phyloP scores from a whole-genome alignment of 2,329 filamentous ascomycete genomes.

The Cladosporium austrohemisphaericum region DNA sequence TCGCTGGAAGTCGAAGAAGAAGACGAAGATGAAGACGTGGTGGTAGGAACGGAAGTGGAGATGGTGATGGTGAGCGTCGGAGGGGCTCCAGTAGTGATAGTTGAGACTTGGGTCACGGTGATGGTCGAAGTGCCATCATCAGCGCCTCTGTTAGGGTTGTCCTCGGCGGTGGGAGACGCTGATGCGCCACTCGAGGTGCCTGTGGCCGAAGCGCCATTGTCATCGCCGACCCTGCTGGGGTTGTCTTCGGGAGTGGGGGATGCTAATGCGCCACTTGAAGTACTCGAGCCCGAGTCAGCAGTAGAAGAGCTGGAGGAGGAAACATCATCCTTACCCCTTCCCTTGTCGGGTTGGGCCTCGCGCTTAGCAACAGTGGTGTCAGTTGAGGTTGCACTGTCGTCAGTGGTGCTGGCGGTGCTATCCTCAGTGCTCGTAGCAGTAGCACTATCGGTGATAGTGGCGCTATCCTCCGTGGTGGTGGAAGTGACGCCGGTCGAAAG shows the following conservation, averaged over 20 bases:
- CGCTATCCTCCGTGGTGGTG: not conserved
- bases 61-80: conserved; percentile 6
- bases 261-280: not conserved
- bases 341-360: conserved; percentile 6
- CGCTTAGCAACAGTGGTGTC: not conserved
- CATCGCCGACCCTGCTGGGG: not conserved
- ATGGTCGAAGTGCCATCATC: not conserved
- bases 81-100: not conserved
- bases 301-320: not conserved
- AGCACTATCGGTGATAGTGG: not conserved
- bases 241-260: not conserved
- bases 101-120: not conserved
- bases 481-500: not conserved
- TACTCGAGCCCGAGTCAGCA: not conserved
- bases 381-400: not conserved
- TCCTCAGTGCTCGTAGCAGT: too few relatives aligned
- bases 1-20: not conserved
- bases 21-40: not conserved
- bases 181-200: too few relatives aligned
- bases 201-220: not conserved
- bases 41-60: not conserved
- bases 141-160: not conserved
- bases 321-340: not conserved
- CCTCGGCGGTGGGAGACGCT: too few relatives aligned
- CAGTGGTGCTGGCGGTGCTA: too few relatives aligned